These are phyloP conservation scores for Hyaloscypha variabilis DNA, from an alignment of 495 filamentous ascomycete species.

Conservation along the genomic window DNA sequence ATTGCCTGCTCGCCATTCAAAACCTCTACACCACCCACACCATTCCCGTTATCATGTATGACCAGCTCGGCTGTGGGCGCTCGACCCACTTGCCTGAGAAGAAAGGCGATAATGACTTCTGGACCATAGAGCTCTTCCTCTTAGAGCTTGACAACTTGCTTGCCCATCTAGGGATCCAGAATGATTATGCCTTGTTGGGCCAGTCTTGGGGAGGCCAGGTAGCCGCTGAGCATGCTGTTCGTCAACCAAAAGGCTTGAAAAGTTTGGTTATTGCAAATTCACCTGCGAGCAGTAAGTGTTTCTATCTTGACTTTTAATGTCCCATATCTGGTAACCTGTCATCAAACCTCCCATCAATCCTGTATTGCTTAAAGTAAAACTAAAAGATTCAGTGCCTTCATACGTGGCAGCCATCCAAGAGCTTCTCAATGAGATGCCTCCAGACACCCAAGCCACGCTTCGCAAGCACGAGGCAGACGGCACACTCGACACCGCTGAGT, in stretches of 20 bases:
- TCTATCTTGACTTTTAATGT: neutral
- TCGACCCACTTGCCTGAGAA: conserved; percentile 49
- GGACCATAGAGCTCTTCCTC: conserved; percentile 48
- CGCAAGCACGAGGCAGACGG: neutral
- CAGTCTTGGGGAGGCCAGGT: conserved; percentile 55
- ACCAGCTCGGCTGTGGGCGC: conserved; percentile 51
- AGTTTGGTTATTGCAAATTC: conserved; percentile 42
- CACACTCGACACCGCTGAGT: neutral
- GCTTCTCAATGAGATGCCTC: neutral
- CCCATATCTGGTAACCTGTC: no score
- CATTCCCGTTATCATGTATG: conserved; percentile 52
- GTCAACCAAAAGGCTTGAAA: conserved; percentile 39
- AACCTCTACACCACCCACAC: conserved; percentile 23
- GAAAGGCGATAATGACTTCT: conserved; percentile 44
- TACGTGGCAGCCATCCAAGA: neutral
- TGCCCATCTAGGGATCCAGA: conserved; percentile 37
- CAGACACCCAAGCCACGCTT: neutral
- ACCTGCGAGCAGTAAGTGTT: neutral
- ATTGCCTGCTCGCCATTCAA: neutral
- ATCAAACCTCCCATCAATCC: no score
- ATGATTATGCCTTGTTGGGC: conserved; percentile 44
- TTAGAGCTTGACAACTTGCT: conserved; percentile 51
- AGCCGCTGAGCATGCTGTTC: conserved; percentile 37
- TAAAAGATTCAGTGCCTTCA: neutral
- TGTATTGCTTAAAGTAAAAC: no score